Conservation (phyloP, 2,329 filamentous ascomycete genomes). For the Xylariaceae sp. region DNA sequence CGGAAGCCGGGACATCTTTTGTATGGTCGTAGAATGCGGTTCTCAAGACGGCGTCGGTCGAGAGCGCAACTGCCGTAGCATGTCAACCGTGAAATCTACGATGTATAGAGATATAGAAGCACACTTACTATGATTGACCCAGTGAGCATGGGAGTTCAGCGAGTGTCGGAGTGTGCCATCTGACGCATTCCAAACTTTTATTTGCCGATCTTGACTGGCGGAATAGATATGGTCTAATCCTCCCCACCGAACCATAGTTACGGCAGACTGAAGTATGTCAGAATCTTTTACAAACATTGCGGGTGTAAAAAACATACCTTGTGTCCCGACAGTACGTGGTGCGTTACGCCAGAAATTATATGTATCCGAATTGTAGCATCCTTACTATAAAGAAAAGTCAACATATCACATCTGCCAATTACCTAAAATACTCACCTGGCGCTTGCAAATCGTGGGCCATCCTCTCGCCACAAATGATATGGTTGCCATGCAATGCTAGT, state of each 20-base stretch:
- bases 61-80: slow-evolving; percentile 60
- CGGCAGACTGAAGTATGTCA: slow-evolving; percentile 56
- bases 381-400: slow-evolving; percentile 56
- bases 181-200: slow-evolving; percentile 77
- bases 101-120: not conserved
- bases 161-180: slow-evolving; percentile 78
- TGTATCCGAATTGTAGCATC: slow-evolving; percentile 85
- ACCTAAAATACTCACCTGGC: slow-evolving; percentile 32
- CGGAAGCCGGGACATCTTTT: slow-evolving; percentile 59
- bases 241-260: slow-evolving; percentile 92
- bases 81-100: not conserved
- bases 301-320: slow-evolving; percentile 37
- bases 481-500: slow-evolving; percentile 89
- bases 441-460: slow-evolving; percentile 75
- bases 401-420: not conserved
- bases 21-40: slow-evolving; percentile 86
- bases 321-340: slow-evolving; percentile 82
- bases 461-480: slow-evolving; percentile 73
- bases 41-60: slow-evolving; percentile 83
- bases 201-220: slow-evolving; percentile 71
- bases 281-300: not conserved
- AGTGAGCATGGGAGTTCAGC: slow-evolving; percentile 79
- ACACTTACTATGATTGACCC: slow-evolving; percentile 71
- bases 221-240: slow-evolving; percentile 83
- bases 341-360: slow-evolving; percentile 73